Conservation (phyloP, 2,329 filamentous ascomycete species). For the Claviceps quebecensis region DNA sequence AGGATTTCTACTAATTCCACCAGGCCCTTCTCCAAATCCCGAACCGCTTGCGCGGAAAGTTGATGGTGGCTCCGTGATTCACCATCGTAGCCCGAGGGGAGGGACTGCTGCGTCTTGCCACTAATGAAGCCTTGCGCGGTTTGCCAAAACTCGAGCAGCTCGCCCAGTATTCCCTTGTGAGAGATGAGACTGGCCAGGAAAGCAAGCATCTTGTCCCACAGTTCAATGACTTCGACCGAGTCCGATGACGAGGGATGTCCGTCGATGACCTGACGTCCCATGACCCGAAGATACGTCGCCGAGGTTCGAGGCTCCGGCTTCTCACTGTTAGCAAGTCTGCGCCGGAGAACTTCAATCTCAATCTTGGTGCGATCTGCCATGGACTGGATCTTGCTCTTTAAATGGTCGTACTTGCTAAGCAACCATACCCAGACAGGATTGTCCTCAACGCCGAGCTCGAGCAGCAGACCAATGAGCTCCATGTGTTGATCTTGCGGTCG, state of each 20-base stretch:
- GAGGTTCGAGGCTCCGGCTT: slow-evolving; percentile 56
- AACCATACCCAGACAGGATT: slow-evolving; percentile 97
- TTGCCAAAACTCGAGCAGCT: slow-evolving; percentile 89
- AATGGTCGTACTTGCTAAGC: slow-evolving; percentile 71
- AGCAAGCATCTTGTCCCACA: slow-evolving; percentile 79
- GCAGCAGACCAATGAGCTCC: slow-evolving; percentile 73
- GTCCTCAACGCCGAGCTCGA: slow-evolving; percentile 90
- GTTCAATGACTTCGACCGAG: slow-evolving; percentile 63
- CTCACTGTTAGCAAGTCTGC: slow-evolving; percentile 61
- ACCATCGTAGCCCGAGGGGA: slow-evolving; percentile 71
- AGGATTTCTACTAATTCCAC: slow-evolving; percentile 74
- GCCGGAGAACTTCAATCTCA: slow-evolving; percentile 81
- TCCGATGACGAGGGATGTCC: slow-evolving; percentile 56
- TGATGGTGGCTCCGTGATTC: slow-evolving; percentile 72
- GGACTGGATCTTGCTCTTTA: slow-evolving; percentile 71
- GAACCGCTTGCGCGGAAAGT: slow-evolving; percentile 55
- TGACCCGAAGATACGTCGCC: slow-evolving; percentile 61
- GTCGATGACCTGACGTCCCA: slow-evolving; percentile 52
- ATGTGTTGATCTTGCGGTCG: slow-evolving; percentile 70
- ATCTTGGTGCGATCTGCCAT: slow-evolving; percentile 77
- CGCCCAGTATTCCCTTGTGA: slow-evolving; percentile 66
- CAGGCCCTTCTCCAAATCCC: slow-evolving; percentile 61
- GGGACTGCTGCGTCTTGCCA: slow-evolving; percentile 63
- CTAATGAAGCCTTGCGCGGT: slow-evolving; percentile 81
- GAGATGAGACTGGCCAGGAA: slow-evolving; percentile 67